phyloP scores from a whole-genome alignment of 2,329 filamentous ascomycete genomes.

The Calonectria fujianensis region DNA sequence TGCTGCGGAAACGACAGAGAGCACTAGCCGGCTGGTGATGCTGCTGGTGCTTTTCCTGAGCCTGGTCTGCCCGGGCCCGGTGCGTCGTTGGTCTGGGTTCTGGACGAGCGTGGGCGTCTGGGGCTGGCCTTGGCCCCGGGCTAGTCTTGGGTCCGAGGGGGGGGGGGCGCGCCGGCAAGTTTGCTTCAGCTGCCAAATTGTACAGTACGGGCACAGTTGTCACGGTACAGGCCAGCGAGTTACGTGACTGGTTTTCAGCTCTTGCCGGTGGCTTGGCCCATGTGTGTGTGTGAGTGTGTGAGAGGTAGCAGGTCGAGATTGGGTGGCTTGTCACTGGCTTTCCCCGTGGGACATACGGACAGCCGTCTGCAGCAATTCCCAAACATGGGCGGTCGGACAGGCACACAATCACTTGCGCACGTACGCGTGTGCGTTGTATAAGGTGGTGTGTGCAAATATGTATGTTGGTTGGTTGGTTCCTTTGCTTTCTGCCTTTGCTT shows the following conservation, averaged over 20 bases:
- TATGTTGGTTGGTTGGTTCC: constrained; percentile 6
- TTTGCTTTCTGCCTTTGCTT: background rate
- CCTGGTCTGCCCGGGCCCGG: constrained; percentile 10
- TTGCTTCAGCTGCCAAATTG: constrained; percentile 25
- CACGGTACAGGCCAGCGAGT: constrained; percentile 10
- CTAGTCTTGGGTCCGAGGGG: constrained; percentile 23
- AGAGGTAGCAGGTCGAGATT: constrained; percentile 22
- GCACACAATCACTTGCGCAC: constrained; percentile 1
- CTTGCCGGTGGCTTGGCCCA: constrained; percentile 8
- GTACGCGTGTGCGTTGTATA: background rate
- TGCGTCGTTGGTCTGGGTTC: constrained; percentile 18
- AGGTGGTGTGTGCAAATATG: background rate
- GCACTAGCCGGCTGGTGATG: constrained; percentile 35
- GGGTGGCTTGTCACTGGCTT: constrained; percentile 20
- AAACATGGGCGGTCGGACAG: constrained; percentile 8
- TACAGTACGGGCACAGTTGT: constrained; percentile 19
- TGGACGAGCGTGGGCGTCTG: constrained; percentile 24
- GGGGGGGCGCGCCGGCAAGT: background rate
- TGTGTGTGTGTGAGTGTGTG: constrained; percentile 9
- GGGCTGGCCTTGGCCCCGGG: constrained; percentile 30
- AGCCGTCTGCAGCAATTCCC: constrained; percentile 7
- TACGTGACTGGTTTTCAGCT: constrained; percentile 26
- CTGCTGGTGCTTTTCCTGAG: constrained; percentile 31
- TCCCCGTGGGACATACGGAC: background rate
- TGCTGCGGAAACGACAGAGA: constrained; percentile 37